Base-by-base conservation (phyloP, 208 protist species). In the Acanthamoeba castellanii region DNA sequence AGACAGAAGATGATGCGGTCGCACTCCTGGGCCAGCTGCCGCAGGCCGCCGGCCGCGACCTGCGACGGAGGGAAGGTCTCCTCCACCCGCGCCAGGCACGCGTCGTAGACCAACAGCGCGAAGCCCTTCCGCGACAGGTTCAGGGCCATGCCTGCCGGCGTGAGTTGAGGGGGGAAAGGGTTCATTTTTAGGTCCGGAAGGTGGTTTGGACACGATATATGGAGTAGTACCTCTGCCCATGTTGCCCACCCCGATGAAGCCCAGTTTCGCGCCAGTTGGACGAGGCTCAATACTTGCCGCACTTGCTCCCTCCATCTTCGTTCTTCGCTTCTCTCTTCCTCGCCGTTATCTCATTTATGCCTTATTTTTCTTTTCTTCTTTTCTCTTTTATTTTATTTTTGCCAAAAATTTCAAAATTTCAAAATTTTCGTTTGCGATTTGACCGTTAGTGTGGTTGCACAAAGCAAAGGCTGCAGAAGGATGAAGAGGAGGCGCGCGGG, bases 401-500 rank as follows among this genome's bases (percentile, higher is more conserved):
- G 66, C 27, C 22, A 72, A 72, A 22, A 70, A 22, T 57, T 57
- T 16, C 55, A 22, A 61, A 61, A 25, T 7, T 61, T 61, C 11
- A 2, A 61, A 61, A 61, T 61, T 61, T 22, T 25, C 55, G 11
- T 61, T 61, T 61, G 11, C 16, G 20, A 61, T 25, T 25, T 25
- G 55, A 61, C 11, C 55, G 55, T 61, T 61, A 61, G 55, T 1
- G 16, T n/a, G n/a, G n/a, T n/a, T n/a, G 55, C 55, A 42, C 37
- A 42, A 42, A 42, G 42, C 42, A 59, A 59, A 0, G 14, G 2
- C 5, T 11, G 22, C n/a, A n/a, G 37, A 37, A 30, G 4, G 16
- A 78, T 78, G 70, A 78, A 78, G 70, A 78, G 70, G 70, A 78
- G 70, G 70, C 70, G 70, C 70, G 34, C 14, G 8, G 70, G 18